Evolutionary conservation across 306 rosid species (phyloP).

Genomic region (Begonia peltatifolia): DNA sequence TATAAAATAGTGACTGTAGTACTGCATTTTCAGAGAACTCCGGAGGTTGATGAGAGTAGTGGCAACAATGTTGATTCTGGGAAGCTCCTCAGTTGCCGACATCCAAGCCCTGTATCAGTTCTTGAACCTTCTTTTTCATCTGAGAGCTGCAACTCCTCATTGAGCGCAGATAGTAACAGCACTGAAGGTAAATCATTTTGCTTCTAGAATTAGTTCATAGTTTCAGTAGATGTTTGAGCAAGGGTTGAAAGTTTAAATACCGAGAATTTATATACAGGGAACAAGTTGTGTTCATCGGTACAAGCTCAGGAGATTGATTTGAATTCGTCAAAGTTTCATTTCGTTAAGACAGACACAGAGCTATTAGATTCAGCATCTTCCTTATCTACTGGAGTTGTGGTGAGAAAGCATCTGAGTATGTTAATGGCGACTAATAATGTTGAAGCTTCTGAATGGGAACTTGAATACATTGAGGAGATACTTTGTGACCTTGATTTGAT

Average conservation of each 20-base stretch:
- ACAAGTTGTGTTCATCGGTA: slow-evolving; percentile 45
- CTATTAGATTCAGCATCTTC: slow-evolving; percentile 86
- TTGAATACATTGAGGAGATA: slow-evolving; percentile 55
- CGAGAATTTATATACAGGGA: slow-evolving; percentile 31
- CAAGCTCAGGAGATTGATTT: slow-evolving; percentile 42
- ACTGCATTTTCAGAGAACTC: slow-evolving; percentile 26
- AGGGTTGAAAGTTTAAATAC: too few relatives aligned
- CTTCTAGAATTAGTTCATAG: slow-evolving; percentile 4
- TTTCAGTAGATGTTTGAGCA: not conserved
- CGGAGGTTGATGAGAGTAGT: slow-evolving; percentile 27
- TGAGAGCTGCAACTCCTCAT: slow-evolving; percentile 66
- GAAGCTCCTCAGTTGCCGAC: slow-evolving; percentile 23
- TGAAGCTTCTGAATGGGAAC: slow-evolving; percentile 43
- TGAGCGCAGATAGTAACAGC: slow-evolving; percentile 28
- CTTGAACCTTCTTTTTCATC: slow-evolving; percentile 66
- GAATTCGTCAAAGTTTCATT: slow-evolving; percentile 24
- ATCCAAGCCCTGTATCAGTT: slow-evolving; percentile 81
- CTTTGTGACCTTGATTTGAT: slow-evolving; percentile 45
- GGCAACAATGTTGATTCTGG: slow-evolving; percentile 23
- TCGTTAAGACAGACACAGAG: slow-evolving; percentile 42
- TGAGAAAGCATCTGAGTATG: slow-evolving; percentile 18
- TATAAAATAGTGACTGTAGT: slow-evolving; percentile 7
- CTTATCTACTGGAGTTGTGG: slow-evolving; percentile 22
- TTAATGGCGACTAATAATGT: slow-evolving; percentile 10
- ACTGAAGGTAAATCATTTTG: slow-evolving; percentile 41